These are phyloP conservation scores for Gardenia jasminoides DNA, from an alignment of 257 asterid genomes.

Conservation along the genomic window DNA sequence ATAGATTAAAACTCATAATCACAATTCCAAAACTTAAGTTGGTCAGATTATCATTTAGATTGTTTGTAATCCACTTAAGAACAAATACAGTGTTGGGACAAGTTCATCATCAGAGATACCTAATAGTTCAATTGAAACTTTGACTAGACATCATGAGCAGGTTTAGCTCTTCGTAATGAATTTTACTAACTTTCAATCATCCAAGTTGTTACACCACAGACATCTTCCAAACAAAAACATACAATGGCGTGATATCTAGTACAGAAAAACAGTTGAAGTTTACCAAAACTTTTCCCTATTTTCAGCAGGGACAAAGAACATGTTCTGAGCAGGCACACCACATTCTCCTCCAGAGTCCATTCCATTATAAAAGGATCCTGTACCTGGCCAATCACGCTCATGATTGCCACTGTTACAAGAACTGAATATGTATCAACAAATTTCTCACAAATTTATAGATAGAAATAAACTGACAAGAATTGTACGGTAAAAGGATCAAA, in stretches of 20 bases:
- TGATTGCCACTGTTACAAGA: conserved; percentile 45
- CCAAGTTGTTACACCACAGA: neutral
- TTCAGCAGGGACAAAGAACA: conserved; percentile 45
- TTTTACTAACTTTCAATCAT: too few relatives aligned
- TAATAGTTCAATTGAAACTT: neutral
- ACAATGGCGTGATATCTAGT: neutral
- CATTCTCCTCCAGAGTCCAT: conserved; percentile 57
- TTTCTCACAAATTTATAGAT: neutral
- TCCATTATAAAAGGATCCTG: conserved; percentile 41
- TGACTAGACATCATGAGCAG: neutral
- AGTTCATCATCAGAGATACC: too few relatives aligned
- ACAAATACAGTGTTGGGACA: too few relatives aligned
- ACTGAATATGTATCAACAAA: too few relatives aligned
- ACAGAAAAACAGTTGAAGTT: neutral
- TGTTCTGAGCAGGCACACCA: conserved; percentile 53
- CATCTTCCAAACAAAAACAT: neutral
- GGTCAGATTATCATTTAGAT: neutral
- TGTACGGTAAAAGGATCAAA: conserved; percentile 5
- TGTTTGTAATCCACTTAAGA: neutral
- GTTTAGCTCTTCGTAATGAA: neutral
- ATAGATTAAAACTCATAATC: too few relatives aligned
- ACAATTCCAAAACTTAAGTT: too few relatives aligned
- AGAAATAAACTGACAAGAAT: neutral
- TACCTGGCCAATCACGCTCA: conserved; percentile 43
- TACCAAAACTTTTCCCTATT: conserved; percentile 56